Evolutionary conservation across 345 rosid species (phyloP).

Genomic region (Theobroma cacao): DNA sequence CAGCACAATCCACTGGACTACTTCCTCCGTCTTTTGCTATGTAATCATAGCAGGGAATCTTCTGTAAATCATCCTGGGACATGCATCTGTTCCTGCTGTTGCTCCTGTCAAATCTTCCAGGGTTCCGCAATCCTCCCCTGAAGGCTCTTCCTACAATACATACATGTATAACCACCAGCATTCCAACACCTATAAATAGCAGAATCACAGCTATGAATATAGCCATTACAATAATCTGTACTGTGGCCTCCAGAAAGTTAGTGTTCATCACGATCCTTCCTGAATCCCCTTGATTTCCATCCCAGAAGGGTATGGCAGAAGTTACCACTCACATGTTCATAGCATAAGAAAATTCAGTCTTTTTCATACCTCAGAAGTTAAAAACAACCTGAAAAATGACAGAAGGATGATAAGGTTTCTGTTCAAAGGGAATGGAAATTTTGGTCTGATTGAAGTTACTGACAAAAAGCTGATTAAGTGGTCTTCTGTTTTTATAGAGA

Average conservation of each 20-base stretch:
- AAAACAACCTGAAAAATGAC: background rate
- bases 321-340: background rate
- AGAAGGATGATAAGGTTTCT: background rate
- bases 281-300: background rate
- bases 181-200: conserved; percentile 38
- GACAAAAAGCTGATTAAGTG: background rate
- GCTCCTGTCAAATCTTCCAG: background rate
- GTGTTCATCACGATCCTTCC: conserved; percentile 15
- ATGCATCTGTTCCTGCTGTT: conserved; percentile 18
- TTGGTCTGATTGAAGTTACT: background rate
- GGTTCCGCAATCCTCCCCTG: conserved; percentile 14
- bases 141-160: conserved; percentile 41
- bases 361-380: background rate
- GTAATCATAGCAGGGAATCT: conserved; percentile 55
- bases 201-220: conserved; percentile 33
- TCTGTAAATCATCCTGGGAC: conserved; percentile 50
- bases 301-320: background rate
- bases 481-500: no score
- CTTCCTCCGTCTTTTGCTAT: conserved; percentile 30
- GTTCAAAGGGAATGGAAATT: background rate
- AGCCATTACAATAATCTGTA: conserved; percentile 26
- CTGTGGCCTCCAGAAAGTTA: background rate
- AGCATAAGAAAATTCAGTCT: no score
- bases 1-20: conserved; percentile 47
- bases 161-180: conserved; percentile 38